phyloP scores from a whole-genome alignment of 2,329 filamentous ascomycete genomes.

The Stachybotrys echinatus region DNA sequence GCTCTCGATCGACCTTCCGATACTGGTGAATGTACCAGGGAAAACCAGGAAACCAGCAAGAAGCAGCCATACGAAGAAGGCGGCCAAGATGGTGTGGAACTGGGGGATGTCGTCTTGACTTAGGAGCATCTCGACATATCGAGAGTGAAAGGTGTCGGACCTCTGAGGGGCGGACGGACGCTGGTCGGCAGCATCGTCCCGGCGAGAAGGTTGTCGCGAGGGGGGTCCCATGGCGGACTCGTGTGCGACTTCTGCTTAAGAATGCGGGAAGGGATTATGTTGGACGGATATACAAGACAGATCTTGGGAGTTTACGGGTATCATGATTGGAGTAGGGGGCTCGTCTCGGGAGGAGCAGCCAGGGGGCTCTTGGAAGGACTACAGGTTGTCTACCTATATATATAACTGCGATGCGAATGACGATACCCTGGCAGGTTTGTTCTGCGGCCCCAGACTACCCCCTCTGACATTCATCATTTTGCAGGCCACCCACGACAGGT shows the following conservation, averaged over 20 bases:
- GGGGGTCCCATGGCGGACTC: neutral
- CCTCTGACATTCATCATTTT: neutral
- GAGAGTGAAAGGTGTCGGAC: constrained; percentile 23
- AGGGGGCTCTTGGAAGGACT: neutral
- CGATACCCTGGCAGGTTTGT: neutral
- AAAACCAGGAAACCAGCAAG: constrained; percentile 48
- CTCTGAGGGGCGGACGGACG: constrained; percentile 7
- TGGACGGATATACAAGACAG: neutral
- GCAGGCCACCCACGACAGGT: neutral
- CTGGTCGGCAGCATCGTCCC: neutral
- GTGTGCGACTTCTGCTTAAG: neutral
- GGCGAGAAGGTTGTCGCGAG: neutral
- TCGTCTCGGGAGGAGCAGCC: neutral
- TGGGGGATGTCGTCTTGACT: constrained; percentile 38
- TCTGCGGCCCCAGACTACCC: neutral
- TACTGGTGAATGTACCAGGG: constrained; percentile 44
- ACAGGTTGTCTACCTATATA: neutral
- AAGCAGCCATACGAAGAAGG: constrained; percentile 37
- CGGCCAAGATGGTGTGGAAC: constrained; percentile 40
- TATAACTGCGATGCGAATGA: too few species aligned
- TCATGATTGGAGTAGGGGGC: neutral
- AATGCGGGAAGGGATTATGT: neutral
- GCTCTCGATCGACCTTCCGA: constrained; percentile 19
- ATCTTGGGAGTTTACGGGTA: neutral
- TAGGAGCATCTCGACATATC: constrained; percentile 41